A percentile compares a stretch with the other conserved stretches of the same genome.
phyloP scores from a whole-genome alignment of 148 eudicot species.

The Fagopyrum homotropicum region DNA sequence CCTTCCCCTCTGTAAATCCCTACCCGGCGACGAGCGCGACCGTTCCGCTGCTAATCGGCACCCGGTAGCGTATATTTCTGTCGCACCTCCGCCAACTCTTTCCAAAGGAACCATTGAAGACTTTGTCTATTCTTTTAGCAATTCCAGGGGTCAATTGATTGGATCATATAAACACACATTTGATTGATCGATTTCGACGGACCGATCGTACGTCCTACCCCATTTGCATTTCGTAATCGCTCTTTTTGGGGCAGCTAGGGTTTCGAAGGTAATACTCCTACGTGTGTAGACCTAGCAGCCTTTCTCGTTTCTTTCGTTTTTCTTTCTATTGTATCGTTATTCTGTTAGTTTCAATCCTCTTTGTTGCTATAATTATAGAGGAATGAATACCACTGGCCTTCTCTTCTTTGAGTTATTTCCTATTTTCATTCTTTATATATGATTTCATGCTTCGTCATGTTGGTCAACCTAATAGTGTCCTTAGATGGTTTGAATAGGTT shows the following conservation, averaged over 20 bases:
- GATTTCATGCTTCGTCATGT: not conserved
- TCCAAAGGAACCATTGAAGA: not conserved
- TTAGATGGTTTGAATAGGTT: no score
- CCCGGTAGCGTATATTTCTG: not conserved
- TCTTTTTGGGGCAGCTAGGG: slow-evolving; percentile 4
- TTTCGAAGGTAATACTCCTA: not conserved
- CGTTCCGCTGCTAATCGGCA: not conserved
- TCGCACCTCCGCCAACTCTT: not conserved
- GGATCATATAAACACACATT: not conserved
- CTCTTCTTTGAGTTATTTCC: not conserved
- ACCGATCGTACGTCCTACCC: not conserved
- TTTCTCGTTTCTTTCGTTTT: not conserved
- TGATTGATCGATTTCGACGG: not conserved
- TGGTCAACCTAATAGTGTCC: not conserved
- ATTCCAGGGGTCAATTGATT: not conserved
- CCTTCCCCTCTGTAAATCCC: not conserved
- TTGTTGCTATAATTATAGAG: not conserved
- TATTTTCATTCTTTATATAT: not conserved
- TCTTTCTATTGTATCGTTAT: not conserved
- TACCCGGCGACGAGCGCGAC: not conserved
- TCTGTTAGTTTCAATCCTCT: not conserved
- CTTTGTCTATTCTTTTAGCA: not conserved
- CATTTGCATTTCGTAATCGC: not conserved
- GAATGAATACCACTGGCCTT: not conserved
- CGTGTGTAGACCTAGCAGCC: not conserved